Percentiles rank a stretch among this genome's conserved stretches.
These are phyloP conservation scores for Nyssa sinensis DNA, from an alignment of 148 eudicot species.

Conservation along the genomic window DNA sequence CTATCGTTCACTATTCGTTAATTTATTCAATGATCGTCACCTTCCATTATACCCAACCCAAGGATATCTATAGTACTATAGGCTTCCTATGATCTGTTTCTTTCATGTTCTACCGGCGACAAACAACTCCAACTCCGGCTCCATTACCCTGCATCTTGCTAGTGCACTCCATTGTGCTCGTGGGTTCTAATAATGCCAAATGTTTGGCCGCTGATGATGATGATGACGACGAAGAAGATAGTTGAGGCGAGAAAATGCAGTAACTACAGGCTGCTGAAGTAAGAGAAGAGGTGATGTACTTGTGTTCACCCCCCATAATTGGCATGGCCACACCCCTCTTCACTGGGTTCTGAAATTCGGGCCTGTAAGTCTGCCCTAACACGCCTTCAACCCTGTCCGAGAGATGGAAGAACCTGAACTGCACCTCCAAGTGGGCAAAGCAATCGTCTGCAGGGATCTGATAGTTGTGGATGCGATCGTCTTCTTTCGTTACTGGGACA, in stretches of 20 bases:
- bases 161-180: no score
- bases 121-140: no score
- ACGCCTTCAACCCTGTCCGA: slow-evolving; percentile 29
- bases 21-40: no score
- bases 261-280: slow-evolving; percentile 18
- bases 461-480: slow-evolving; percentile 24
- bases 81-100: no score
- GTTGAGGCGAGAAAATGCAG: slow-evolving; percentile 28
- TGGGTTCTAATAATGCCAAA: no score
- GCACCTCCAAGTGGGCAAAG: slow-evolving; percentile 34
- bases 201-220: no score
- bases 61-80: no score
- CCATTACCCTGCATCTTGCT: no score
- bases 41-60: no score
- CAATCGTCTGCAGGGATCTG: slow-evolving; percentile 25
- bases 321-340: slow-evolving; percentile 39
- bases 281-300: slow-evolving; percentile 26
- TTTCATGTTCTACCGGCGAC: no score
- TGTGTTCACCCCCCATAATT: slow-evolving; percentile 32
- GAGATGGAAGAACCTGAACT: slow-evolving; percentile 22
- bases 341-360: slow-evolving; percentile 25
- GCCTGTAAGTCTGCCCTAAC: slow-evolving; percentile 29
- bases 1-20: no score
- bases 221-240: no score
- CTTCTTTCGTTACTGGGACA: slow-evolving; percentile 29